phyloP scores from a whole-genome alignment of 371 early-diverging fungal genomes.

The Mortierella sp. region DNA sequence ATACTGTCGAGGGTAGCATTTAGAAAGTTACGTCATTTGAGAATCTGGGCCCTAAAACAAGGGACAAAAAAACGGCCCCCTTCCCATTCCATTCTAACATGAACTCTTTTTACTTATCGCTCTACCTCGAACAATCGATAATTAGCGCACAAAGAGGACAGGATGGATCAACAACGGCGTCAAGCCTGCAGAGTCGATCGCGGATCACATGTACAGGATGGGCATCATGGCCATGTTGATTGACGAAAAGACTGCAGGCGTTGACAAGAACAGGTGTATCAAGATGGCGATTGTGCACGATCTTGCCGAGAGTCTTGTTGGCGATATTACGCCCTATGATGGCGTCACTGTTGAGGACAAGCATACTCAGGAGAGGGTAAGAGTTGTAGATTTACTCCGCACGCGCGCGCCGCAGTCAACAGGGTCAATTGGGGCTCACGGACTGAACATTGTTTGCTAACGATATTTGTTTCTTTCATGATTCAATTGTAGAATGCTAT shows the following conservation, averaged over 20 bases:
- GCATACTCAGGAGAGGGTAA: constrained; percentile 76
- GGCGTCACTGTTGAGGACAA: constrained; percentile 88
- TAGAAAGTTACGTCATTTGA: background rate
- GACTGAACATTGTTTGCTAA: too few relatives aligned
- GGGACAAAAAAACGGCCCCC: background rate
- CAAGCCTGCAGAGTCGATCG: constrained; percentile 84
- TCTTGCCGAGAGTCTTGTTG: constrained; percentile 91
- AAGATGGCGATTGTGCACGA: constrained; percentile 95
- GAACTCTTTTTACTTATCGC: background rate
- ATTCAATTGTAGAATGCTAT: constrained; percentile 71
- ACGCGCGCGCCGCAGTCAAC: constrained; percentile 10
- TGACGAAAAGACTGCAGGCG: constrained; percentile 73
- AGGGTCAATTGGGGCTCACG: background rate
- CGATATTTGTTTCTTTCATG: background rate
- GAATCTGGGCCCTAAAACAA: background rate
- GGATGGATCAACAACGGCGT: constrained; percentile 89
- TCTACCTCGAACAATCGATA: background rate
- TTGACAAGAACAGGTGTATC: constrained; percentile 77
- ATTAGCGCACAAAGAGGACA: constrained; percentile 89
- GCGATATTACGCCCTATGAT: constrained; percentile 92
- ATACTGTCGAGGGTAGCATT: background rate
- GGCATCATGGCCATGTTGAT: constrained; percentile 86
- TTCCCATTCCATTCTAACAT: background rate
- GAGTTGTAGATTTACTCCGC: background rate
- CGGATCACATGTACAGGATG: constrained; percentile 97